Evolutionary conservation across 1,284 basidiomycete species (phyloP).

Genomic region (Ceratobasidium sp.): DNA sequence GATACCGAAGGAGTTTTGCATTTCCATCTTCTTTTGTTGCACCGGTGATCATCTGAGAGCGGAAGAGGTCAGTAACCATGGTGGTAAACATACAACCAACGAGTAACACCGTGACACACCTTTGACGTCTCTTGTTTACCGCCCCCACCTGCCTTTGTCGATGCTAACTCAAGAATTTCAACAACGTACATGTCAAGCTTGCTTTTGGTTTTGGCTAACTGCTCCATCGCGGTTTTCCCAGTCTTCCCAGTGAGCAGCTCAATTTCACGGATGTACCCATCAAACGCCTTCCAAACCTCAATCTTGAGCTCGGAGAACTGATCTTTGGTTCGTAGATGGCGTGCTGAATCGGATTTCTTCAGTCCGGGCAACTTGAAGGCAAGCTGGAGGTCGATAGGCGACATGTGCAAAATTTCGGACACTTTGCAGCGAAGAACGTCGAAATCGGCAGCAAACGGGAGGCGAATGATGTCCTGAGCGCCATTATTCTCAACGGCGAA

Average conservation of each 20-base stretch:
- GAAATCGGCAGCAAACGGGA: neutral
- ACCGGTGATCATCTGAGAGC: neutral
- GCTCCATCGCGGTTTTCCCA: neutral
- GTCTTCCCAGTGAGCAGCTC: neutral
- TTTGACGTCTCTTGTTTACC: neutral
- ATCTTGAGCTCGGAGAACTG: neutral
- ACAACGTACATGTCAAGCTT: neutral
- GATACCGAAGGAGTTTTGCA: neutral
- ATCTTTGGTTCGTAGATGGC: neutral
- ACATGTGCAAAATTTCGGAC: too few species aligned
- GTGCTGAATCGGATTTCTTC: neutral
- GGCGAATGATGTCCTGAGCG: neutral
- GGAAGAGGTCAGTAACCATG: neutral
- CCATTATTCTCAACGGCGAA: neutral
- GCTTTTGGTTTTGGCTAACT: neutral
- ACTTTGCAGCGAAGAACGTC: neutral
- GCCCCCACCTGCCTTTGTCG: neutral
- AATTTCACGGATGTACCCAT: neutral
- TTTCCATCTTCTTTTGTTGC: slow-evolving; percentile 1
- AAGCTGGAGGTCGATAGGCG: too few species aligned
- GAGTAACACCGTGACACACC: neutral
- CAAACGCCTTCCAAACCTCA: neutral
- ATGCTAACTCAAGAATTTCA: neutral
- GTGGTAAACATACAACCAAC: neutral
- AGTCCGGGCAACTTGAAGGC: slow-evolving; percentile 2